A percentile compares a stretch with the other conserved stretches of the same genome.
Conservation (phyloP, 2,329 filamentous ascomycete species). For the Xylogone sp. region DNA sequence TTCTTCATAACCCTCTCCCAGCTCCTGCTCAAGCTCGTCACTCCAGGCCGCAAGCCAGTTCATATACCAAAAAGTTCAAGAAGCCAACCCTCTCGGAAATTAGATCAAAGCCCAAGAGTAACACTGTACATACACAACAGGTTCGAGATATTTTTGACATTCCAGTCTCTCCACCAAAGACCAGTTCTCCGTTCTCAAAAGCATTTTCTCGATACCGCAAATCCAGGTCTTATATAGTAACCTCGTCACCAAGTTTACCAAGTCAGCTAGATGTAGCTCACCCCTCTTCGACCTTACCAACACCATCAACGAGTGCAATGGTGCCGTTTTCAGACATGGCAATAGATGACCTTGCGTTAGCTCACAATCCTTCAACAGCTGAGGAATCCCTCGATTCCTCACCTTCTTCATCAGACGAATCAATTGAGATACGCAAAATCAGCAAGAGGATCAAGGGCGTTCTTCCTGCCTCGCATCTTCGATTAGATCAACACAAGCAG, state of each 20-base stretch:
- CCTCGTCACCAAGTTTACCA: conserved; percentile 12
- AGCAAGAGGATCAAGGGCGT: conserved; percentile 50
- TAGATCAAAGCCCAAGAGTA: conserved; percentile 3
- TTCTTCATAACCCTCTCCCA: conserved; percentile 10
- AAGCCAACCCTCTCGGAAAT: conserved; percentile 21
- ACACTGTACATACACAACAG: not conserved
- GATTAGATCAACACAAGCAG: conserved; percentile 48
- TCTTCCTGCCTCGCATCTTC: conserved; percentile 64
- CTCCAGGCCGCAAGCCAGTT: conserved; percentile 8
- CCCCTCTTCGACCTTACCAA: conserved; percentile 14
- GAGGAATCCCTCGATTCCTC: conserved; percentile 3
- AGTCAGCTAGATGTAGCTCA: not conserved
- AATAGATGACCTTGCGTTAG: conserved; percentile 8
- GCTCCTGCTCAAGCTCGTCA: not conserved
- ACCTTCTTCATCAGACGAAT: conserved; percentile 22
- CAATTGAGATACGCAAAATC: conserved; percentile 20
- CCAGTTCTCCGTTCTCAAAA: conserved; percentile 28
- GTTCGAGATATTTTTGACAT: conserved; percentile 29
- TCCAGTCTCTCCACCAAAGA: conserved; percentile 36
- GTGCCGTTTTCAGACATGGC: conserved; percentile 13
- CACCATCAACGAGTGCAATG: conserved; percentile 25
- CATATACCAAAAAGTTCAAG: conserved; percentile 18
- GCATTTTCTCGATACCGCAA: not conserved
- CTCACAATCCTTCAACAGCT: conserved; percentile 17
- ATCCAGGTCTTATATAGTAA: conserved; percentile 12